These are phyloP conservation scores for Crithidia mellificae DNA, from an alignment of 208 protist genomes.

Conservation along the genomic window DNA sequence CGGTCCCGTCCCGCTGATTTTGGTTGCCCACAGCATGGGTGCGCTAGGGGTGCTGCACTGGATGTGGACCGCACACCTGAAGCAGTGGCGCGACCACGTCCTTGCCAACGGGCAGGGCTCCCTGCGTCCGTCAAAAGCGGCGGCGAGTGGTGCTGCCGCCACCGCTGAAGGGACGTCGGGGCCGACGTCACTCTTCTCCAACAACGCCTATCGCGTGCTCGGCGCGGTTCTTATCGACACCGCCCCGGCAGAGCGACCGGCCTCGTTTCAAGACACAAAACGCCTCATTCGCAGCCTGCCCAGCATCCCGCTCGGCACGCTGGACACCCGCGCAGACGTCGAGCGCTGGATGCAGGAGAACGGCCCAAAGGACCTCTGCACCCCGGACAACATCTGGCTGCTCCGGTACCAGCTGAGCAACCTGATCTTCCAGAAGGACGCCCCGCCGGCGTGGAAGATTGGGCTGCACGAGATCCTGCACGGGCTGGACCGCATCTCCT, in stretches of 20 bases:
- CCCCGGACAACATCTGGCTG: conserved; percentile 38
- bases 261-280: conserved; percentile 43
- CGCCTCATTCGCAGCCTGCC: conserved; percentile 39
- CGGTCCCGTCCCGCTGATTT: conserved; percentile 40
- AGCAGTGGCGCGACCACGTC: conserved; percentile 31
- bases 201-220: conserved; percentile 35
- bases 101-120: conserved; percentile 13
- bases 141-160: not conserved
- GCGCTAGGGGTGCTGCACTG: conserved; percentile 51
- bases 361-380: conserved; percentile 39
- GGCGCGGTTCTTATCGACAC: conserved; percentile 51
- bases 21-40: conserved; percentile 58
- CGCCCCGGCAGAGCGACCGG: conserved; percentile 38
- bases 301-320: conserved; percentile 28
- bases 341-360: conserved; percentile 49
- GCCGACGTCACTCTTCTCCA: conserved; percentile 26
- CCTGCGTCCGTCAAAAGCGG: not conserved
- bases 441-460: conserved; percentile 36
- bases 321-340: conserved; percentile 28
- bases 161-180: not conserved
- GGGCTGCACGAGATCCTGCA: conserved; percentile 44
- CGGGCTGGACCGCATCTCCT: conserved; percentile 27
- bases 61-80: conserved; percentile 49
- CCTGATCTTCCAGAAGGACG: conserved; percentile 25
- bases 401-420: conserved; percentile 55